phyloP scores from a whole-genome alignment of 306 rosid species.

The Vigna radiata region DNA sequence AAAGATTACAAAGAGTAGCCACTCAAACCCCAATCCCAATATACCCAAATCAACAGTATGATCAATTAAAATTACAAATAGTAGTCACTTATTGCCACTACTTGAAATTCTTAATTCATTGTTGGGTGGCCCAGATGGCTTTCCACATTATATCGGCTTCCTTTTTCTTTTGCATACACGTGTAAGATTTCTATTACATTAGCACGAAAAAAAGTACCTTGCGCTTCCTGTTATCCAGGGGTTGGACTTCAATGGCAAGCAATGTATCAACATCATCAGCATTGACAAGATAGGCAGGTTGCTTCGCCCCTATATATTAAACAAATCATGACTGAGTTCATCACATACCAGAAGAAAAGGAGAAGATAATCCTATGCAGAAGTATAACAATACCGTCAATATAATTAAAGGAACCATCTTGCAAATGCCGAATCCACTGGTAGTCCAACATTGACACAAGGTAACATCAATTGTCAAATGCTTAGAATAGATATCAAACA shows the following conservation, averaged over 20 bases:
- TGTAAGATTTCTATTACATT: conserved; percentile 26
- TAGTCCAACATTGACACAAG: conserved; percentile 44
- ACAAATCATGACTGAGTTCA: conserved; percentile 46
- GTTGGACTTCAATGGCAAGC: conserved; percentile 97
- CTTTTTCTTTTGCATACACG: conserved; percentile 27
- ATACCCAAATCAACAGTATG: conserved; percentile 21
- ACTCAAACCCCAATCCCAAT: conserved; percentile 18
- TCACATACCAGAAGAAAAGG: conserved; percentile 27
- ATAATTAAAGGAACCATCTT: conserved; percentile 89
- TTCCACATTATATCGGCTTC: conserved; percentile 10
- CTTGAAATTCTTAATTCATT: conserved; percentile 28
- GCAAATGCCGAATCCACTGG: conserved; percentile 92
- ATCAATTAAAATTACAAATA: conserved; percentile 24
- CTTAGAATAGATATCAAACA: conserved; percentile 37
- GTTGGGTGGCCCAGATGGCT: neutral
- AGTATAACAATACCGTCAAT: conserved; percentile 73
- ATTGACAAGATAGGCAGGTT: conserved; percentile 86
- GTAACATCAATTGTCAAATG: conserved; percentile 27
- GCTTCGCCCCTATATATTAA: conserved; percentile 78
- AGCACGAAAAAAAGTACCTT: conserved; percentile 60
- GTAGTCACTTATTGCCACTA: conserved; percentile 10
- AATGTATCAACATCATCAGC: conserved; percentile 90
- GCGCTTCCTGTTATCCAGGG: conserved; percentile 92
- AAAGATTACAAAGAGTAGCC: neutral
- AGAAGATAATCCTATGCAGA: conserved; percentile 32